Evolutionary conservation across 2,329 filamentous ascomycete species (phyloP).

Genomic region (Fusarium graminum): DNA sequence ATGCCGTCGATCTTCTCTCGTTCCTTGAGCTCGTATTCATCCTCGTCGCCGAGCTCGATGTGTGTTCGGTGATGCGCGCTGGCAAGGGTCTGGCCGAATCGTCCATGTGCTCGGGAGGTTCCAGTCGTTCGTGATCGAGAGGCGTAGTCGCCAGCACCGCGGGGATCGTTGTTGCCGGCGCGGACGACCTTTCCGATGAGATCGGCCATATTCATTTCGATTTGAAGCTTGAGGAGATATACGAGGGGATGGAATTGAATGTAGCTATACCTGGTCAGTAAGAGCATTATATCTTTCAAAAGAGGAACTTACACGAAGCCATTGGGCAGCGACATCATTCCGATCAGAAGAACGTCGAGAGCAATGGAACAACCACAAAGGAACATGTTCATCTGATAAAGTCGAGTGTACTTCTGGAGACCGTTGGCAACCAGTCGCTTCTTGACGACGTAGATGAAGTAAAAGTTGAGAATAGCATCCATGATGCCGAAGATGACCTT

Average conservation of each 20-base stretch:
- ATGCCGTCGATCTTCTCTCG: constrained; percentile 46
- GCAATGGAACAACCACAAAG: constrained; percentile 50
- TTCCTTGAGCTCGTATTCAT: constrained; percentile 45
- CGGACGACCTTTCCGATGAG: constrained; percentile 48
- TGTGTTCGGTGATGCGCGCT: constrained; percentile 43
- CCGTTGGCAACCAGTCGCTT: constrained; percentile 61
- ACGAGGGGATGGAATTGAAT: constrained; percentile 50
- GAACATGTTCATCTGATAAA: constrained; percentile 56
- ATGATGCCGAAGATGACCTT: constrained; percentile 63
- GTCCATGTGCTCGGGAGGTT: constrained; percentile 27
- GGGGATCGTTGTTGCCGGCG: constrained; percentile 40
- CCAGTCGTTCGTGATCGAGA: constrained; percentile 38
- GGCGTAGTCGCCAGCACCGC: constrained; percentile 36
- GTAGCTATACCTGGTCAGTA: constrained; percentile 30
- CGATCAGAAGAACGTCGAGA: constrained; percentile 47
- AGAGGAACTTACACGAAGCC: constrained; percentile 43
- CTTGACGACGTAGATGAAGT: constrained; percentile 61
- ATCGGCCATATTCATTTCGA: constrained; percentile 51
- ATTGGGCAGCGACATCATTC: constrained; percentile 49
- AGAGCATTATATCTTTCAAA: accelerated
- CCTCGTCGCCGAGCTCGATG: constrained; percentile 49
- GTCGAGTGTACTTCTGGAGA: constrained; percentile 62
- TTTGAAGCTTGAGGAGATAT: constrained; percentile 49
- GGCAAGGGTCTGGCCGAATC: constrained; percentile 36
- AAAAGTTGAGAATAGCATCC: constrained; percentile 62